Conservation (phyloP, 345 rosid species). For the Theobroma cacao region DNA sequence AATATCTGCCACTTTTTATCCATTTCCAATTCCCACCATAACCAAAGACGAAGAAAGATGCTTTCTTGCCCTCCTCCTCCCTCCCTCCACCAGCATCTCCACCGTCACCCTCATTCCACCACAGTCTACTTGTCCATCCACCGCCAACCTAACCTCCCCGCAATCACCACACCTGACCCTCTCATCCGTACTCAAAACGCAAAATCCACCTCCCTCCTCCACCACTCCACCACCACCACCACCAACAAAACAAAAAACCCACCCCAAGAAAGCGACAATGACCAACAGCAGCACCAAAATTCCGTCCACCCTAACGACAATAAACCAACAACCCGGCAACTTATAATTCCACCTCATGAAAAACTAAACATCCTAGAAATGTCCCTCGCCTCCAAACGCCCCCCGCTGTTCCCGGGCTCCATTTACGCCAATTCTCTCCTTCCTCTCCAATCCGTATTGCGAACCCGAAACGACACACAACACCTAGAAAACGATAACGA, state of each 20-base stretch:
- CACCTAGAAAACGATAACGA: slow-evolving; percentile 24
- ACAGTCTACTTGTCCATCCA: slow-evolving; percentile 29
- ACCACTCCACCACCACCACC: slow-evolving; percentile 15
- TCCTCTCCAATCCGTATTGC: slow-evolving; percentile 31
- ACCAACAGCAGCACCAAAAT: neutral
- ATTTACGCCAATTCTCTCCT: slow-evolving; percentile 44
- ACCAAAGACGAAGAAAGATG: slow-evolving; percentile 6
- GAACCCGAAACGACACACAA: neutral
- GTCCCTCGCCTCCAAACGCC: slow-evolving; percentile 52
- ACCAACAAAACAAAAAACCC: slow-evolving; percentile 24
- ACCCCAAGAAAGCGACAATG: neutral
- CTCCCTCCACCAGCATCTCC: slow-evolving; percentile 28
- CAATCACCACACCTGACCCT: slow-evolving; percentile 21
- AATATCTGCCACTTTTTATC: neutral
- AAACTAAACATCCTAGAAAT: slow-evolving; percentile 52
- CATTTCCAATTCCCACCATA: neutral
- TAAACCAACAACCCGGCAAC: neutral
- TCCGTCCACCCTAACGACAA: neutral
- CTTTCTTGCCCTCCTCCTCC: slow-evolving; percentile 20
- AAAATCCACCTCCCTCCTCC: slow-evolving; percentile 41
- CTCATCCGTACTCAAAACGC: slow-evolving; percentile 54
- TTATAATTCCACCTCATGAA: slow-evolving; percentile 36
- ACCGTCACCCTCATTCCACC: slow-evolving; percentile 22
- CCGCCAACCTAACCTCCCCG: slow-evolving; percentile 15
- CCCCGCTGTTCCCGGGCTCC: slow-evolving; percentile 73